Base-by-base conservation (phyloP, 2,329 filamentous ascomycete genomes). In the Lecanicillium sp. region DNA sequence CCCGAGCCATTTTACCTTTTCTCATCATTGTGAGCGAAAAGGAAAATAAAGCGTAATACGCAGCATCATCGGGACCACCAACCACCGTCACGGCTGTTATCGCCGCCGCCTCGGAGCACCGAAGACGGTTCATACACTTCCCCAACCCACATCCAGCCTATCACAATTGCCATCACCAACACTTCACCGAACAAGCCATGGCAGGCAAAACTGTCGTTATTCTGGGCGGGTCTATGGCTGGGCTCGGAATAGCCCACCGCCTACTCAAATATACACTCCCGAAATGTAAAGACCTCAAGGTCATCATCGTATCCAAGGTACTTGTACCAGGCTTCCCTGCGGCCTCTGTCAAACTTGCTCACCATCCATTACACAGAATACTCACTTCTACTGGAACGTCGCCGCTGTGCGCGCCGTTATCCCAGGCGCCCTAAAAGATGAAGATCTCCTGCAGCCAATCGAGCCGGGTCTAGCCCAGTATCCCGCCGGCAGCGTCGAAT, bases 351-450 rank as follows among this genome's bases (percentile, higher is more conserved):
- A 9, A 17, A 13, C 36, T 18, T 31, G n/a, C 3, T 19, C 35
- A 30, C 14, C 7, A 27, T 20, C 6, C 7, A 29, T 32, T 29
- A 17, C 22, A 30, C 42, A 77, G 69, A 77, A 68, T 47, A 68
- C 62, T 44, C 72, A 78, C 48, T 72, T 78, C 47, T 78, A 68
- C 60, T 77, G 72, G 73, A 77, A 76, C 55, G 40, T 77, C 5
- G 73, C 72, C 18, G 66, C 74, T 1, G 66, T 75, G 31, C 70
- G 74, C 33, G 72, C 69, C 54, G 66, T 78, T 44, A 57, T 77
- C 33, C 72, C 73, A 3, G 68, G 62, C 28, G 45, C 61, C 35
- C 46, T 76, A 50, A 61, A 61, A 28, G 69, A 74, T 44, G 65
- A 72, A 10, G 59, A 74, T 46, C 57, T 75, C 46, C 64, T 70